phyloP scores from a whole-genome alignment of 202 grass and related monocot species.

The Schoenoplectus tabernaemontani region DNA sequence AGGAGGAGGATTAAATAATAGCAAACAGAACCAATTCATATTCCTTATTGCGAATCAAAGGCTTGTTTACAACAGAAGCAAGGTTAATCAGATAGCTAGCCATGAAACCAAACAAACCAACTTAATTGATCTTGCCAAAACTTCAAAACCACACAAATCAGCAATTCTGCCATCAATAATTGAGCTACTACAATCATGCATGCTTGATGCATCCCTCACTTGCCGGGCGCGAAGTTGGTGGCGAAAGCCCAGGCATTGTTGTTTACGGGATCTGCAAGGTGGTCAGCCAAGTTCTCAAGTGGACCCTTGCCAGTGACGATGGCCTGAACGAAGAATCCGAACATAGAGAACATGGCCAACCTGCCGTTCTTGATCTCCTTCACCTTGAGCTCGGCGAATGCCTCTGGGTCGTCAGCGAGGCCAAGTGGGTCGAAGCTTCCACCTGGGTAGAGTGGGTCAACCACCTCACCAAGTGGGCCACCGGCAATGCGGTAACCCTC shows the following conservation, averaged over 20 bases:
- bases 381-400: constrained; percentile 40
- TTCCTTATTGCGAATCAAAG: constrained; percentile 5
- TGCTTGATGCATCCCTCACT: constrained; percentile 9
- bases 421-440: constrained; percentile 54
- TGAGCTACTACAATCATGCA: background rate
- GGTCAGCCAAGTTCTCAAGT: constrained; percentile 53
- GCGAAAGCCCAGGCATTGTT: constrained; percentile 63
- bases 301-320: constrained; percentile 46
- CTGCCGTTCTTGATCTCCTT: constrained; percentile 49
- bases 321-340: constrained; percentile 45
- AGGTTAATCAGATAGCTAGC: background rate
- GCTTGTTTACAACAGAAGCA: constrained; percentile 19
- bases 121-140: background rate
- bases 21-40: constrained; percentile 7
- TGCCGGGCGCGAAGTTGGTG: constrained; percentile 35
- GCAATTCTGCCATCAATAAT: constrained; percentile 1
- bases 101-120: background rate
- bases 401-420: constrained; percentile 45
- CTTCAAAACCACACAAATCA: too few relatives aligned
- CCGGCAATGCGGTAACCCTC: constrained; percentile 56
- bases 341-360: constrained; percentile 55
- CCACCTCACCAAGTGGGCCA: constrained; percentile 45
- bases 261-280: constrained; percentile 52
- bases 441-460: constrained; percentile 45
- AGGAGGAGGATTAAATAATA: background rate